Base-by-base conservation (phyloP, 2,329 filamentous ascomycete genomes). In the Biscogniauxia marginata region DNA sequence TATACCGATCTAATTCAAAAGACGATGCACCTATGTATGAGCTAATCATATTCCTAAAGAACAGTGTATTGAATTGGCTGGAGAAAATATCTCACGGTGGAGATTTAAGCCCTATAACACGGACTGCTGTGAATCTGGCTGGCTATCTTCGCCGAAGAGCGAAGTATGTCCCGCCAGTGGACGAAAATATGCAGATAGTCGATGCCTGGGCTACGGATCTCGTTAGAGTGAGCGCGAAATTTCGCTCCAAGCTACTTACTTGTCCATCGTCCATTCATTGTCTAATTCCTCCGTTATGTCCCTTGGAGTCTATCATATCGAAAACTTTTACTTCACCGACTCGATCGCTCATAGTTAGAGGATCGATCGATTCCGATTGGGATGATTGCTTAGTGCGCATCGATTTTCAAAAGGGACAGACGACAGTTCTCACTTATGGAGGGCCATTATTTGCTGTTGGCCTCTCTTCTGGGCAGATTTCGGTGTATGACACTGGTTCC, bases 41-140 rank as follows among this genome's bases (percentile, higher is more conserved):
- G 70, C 58, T 86, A 77, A 16, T 86, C 73, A 7, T 83, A 80
- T 72, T 90, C 81, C 64, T 88, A 78, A 19, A 87, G 72, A 49
- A 57, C 20, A 67, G 62, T 34, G 61, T 72, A 7, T 61, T 73
- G 13, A 59, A 59, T 3, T 73, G 70, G 72, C 65, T 74, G 11
- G 71, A 73, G 49, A 45, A 66, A 22, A 55, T 70, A 19, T 68
- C 70, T 3, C 57, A 52, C n/a, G 53, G 46, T 8, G 57, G 63
- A 7, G 54, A 66, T 18, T 50, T 73, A 9, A 52, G 57, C 23
- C 34, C 52, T 18, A 57, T 74, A 8, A 63, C 55, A 6, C 63
- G 58, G 24, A 66, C 71, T 3, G 68, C 70, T 16, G 66, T 63
- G 24, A 69, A 71, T 46, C 34, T 75, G n/a, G 63, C 65, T 22